Evolutionary conservation across 2,329 filamentous ascomycete species (phyloP), one percentile per base, ranked within the genome.

Genomic region (Fusarium paranaense): DNA sequence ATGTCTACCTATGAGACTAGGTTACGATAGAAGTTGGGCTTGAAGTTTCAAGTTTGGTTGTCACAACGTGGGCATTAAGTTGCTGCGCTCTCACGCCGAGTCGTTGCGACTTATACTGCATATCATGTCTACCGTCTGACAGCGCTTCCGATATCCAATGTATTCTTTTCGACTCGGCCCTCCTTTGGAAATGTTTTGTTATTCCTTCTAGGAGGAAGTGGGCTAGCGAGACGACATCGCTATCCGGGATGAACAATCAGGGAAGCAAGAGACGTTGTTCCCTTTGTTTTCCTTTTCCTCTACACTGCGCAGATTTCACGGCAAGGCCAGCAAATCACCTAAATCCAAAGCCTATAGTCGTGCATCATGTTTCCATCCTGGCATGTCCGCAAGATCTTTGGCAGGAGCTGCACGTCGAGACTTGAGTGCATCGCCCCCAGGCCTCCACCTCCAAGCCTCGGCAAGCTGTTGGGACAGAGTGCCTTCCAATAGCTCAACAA

Each of bases 361-460:
- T 5, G 58, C 57, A 30, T 58, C 65, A 52, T 67, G 59, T 1
- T 58, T 67, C 60, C 65, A 67, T 33, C 65, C 65, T 27, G 60
- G 50, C 65, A 63, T 63, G 18, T 63, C 60, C 6, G 38, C 52
- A 13, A 67, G 59, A 58, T 67, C 59, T 20, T 67, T 50, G 6
- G 65, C 65, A 11, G 32, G 52, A 8, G 65, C 65, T 22, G 50
- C 65, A 32, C 65, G 65, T 40, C 65, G 35, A 37, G 65, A 67
- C 59, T 63, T 67, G 30, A 63, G 65, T 5, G 65, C 59, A 35
- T 67, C 59, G 9, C 65, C 65, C 3, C 59, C 65, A 2, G 65
- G 59, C 22, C 65, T 67, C 65, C 65, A 64, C 25, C 40, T 64
- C 65, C 60, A 67, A 50, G 59, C 16, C 13, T 67, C 37, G 5